A percentile compares a stretch with the other conserved stretches of the same genome.
Evolutionary conservation across 352 stramenopile species (phyloP).

Genomic region (Hyaloperonospora brassicae): DNA sequence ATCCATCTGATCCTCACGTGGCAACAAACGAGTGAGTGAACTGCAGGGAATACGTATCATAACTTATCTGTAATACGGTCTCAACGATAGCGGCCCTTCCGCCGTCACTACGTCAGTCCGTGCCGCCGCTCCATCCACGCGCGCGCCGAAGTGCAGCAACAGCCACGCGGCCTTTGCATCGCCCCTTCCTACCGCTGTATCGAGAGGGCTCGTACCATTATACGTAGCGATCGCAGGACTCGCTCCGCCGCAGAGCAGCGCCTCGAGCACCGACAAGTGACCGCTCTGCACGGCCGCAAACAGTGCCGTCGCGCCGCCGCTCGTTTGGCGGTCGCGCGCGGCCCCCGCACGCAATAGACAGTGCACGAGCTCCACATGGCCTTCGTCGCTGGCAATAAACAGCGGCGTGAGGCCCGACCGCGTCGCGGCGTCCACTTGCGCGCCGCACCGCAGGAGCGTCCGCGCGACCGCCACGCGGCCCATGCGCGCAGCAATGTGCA

Average conservation of each 20-base stretch:
- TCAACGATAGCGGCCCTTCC: slow-evolving; percentile 43
- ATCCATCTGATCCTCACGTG: too few species aligned
- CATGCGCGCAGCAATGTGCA: slow-evolving; percentile 79
- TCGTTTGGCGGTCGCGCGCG: slow-evolving; percentile 38
- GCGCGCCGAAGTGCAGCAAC: slow-evolving; percentile 60
- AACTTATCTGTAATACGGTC: slow-evolving; percentile 49
- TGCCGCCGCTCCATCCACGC: slow-evolving; percentile 49
- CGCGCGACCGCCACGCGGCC: slow-evolving; percentile 48
- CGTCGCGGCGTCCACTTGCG: slow-evolving; percentile 60
- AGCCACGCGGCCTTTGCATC: slow-evolving; percentile 49
- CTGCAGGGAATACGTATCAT: slow-evolving; percentile 8
- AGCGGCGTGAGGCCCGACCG: slow-evolving; percentile 68
- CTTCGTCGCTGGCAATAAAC: slow-evolving; percentile 83
- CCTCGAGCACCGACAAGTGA: slow-evolving; percentile 43
- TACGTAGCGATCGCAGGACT: slow-evolving; percentile 49
- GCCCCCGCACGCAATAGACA: slow-evolving; percentile 40
- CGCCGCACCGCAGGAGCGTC: slow-evolving; percentile 44
- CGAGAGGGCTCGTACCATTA: slow-evolving; percentile 67
- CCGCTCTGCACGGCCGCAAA: slow-evolving; percentile 76
- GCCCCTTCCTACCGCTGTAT: slow-evolving; percentile 59
- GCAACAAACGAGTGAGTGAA: too few species aligned
- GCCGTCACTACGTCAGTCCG: slow-evolving; percentile 68
- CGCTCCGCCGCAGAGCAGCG: slow-evolving; percentile 47
- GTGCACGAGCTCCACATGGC: slow-evolving; percentile 50
- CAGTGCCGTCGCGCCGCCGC: slow-evolving; percentile 57